Evolutionary conservation across 805 yeast species (phyloP).

Genomic region (Barnettozyma populi): DNA sequence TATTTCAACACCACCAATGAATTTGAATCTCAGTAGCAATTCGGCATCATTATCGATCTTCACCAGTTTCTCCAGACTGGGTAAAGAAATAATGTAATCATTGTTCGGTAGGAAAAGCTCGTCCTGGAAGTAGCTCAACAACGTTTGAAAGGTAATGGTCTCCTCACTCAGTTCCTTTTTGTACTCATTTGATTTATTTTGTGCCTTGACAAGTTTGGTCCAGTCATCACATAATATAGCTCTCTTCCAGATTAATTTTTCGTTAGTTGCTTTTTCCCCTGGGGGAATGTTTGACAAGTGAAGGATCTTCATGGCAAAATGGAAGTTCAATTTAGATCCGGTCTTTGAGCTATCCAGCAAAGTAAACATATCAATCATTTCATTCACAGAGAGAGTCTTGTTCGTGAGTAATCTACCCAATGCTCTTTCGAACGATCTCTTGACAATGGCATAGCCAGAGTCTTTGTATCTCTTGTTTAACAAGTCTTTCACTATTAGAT

Average conservation of each 20-base stretch:
- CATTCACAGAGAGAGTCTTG: conserved; percentile 36
- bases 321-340: conserved; percentile 28
- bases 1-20: conserved; percentile 20
- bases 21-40: conserved; percentile 19
- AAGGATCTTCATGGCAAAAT: conserved; percentile 47
- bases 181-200: conserved; percentile 37
- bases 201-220: conserved; percentile 32
- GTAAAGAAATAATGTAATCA: conserved; percentile 26
- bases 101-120: conserved; percentile 25
- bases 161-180: conserved; percentile 34
- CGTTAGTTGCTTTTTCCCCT: conserved; percentile 30
- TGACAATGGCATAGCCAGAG: conserved; percentile 16
- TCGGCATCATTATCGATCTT: conserved; percentile 16
- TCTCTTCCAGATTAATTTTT: conserved; percentile 52
- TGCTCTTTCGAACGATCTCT: conserved; percentile 23
- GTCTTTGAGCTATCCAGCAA: conserved; percentile 33
- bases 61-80: conserved; percentile 19
- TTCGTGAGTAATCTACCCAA: conserved; percentile 31
- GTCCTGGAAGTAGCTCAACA: conserved; percentile 32
- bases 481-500: conserved; percentile 21
- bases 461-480: conserved; percentile 19
- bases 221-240: conserved; percentile 51
- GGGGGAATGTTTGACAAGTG: conserved; percentile 29
- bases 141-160: conserved; percentile 42
- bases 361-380: conserved; percentile 49